Evolutionary conservation across 2,329 filamentous ascomycete species (phyloP).

Genomic region (Calcarisporium arbuscula): DNA sequence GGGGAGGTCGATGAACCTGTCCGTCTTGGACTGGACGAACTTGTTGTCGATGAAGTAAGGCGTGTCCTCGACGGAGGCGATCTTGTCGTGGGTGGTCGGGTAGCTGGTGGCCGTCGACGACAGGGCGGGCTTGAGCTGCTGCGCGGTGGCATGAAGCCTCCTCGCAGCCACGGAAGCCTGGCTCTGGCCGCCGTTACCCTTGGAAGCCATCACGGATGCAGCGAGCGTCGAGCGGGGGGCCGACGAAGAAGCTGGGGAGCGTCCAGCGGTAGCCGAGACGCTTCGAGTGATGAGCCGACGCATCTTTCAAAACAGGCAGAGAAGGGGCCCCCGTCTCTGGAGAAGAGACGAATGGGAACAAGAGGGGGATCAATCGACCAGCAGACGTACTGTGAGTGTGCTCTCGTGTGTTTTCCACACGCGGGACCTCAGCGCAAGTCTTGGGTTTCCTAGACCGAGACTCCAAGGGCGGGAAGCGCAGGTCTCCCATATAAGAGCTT

Average conservation of each 20-base stretch:
- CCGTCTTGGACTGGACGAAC: constrained; percentile 61
- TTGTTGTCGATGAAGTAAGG: constrained; percentile 79
- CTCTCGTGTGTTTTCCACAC: constrained; percentile 4
- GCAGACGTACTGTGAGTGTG: constrained; percentile 3
- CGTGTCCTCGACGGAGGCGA: constrained; percentile 61
- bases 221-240: constrained; percentile 18
- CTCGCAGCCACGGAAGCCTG: constrained; percentile 36
- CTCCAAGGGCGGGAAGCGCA: no score
- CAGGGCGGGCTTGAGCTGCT: constrained; percentile 47
- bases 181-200: no score
- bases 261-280: constrained; percentile 26
- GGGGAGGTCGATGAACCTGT: constrained; percentile 71
- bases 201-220: constrained; percentile 29
- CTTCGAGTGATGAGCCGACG: constrained; percentile 39
- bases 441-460: no score
- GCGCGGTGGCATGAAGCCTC: constrained; percentile 51
- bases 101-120: constrained; percentile 54
- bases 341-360: background rate
- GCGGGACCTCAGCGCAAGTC: constrained; percentile 1
- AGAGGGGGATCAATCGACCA: background rate
- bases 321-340: constrained; percentile 1
- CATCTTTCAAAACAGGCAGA: constrained; percentile 30
- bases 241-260: constrained; percentile 21
- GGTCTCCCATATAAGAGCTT: no score
- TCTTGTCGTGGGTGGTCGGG: constrained; percentile 66